Evolutionary conservation across 2,329 filamentous ascomycete species (phyloP), one percentile per base, ranked within the genome.

Genomic region (Neoarthrinium moseri): DNA sequence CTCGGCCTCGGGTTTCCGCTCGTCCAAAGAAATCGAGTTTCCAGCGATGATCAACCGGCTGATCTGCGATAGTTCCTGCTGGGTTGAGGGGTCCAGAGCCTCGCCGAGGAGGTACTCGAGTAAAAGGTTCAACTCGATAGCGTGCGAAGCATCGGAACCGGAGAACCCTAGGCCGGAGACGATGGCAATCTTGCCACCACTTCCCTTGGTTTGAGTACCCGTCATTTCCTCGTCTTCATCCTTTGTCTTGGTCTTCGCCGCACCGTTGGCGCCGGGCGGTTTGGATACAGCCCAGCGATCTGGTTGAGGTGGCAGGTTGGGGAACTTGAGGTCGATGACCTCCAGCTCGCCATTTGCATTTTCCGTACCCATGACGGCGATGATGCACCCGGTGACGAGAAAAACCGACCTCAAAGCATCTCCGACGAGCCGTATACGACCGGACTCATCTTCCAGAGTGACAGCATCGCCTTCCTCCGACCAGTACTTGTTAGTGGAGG

Each of bases 401-500:
- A 89, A 74, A 20, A 87, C 76, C 1, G 79, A 77, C 51, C 78
- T 73, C 38, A 99, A 71, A 17, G 82, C 66, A 33, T 80, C 76
- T 3, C 94, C 94, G 1, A 87, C 84, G 6, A 99, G 72, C 17
- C 84, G 80, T 54, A 99, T 75, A 20, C 95, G 85, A 37, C 94
- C 94, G 1, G 91, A 96, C 66, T 97, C 92, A 64, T 99, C 94
- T 66, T 99, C 94, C 30, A 99, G 74, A 84, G 95, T 95, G 55
- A 90, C 80, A 49, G 90, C 81, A 42, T 86, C 78, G 47, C 71
- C 68, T 51, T 82, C 74, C 8, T 78, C 69, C 27, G 80, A 82
- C 53, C 83, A 79, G 68, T 96, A 96, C 56, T 90, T 94, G 53
- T 86, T 77, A 49, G 85, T 79, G 6, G 83, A 79, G 12, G 88